phyloP scores from a whole-genome alignment of 2,329 filamentous ascomycete species.

The Taxawa tesnikishii region DNA sequence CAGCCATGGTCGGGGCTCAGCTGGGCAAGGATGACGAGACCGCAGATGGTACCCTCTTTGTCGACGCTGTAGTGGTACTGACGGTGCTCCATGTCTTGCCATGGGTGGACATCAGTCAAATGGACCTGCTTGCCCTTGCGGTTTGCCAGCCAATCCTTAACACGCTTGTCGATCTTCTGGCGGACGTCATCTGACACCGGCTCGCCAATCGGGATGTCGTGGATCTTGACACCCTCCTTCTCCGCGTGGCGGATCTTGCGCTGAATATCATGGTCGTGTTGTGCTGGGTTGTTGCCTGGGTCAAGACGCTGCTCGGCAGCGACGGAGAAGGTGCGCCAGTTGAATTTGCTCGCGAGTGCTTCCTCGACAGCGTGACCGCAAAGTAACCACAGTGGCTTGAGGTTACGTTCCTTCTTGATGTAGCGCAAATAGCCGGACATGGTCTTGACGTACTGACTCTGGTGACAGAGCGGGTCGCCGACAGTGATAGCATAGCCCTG shows the following conservation, averaged over 20 bases:
- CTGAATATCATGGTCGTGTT: slow-evolving; percentile 53
- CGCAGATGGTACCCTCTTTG: slow-evolving; percentile 57
- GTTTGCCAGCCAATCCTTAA: slow-evolving; percentile 66
- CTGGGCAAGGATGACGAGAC: slow-evolving; percentile 72
- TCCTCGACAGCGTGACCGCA: slow-evolving; percentile 69
- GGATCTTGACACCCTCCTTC: slow-evolving; percentile 71
- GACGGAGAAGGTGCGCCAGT: slow-evolving; percentile 81
- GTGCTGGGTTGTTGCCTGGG: slow-evolving; percentile 52
- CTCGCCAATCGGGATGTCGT: slow-evolving; percentile 55
- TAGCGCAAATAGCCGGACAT: slow-evolving; percentile 64
- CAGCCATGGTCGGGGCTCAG: slow-evolving; percentile 72
- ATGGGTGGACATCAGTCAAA: slow-evolving; percentile 78
- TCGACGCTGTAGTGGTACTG: slow-evolving; percentile 76
- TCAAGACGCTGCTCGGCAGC: slow-evolving; percentile 82
- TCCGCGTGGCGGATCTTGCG: slow-evolving; percentile 73
- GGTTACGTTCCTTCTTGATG: slow-evolving; percentile 55
- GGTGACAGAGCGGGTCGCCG: slow-evolving; percentile 77
- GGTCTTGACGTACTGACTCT: slow-evolving; percentile 60
- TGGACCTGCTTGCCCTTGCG: slow-evolving; percentile 83
- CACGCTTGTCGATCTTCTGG: slow-evolving; percentile 56
- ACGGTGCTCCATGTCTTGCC: slow-evolving; percentile 72
- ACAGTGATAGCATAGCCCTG: slow-evolving; percentile 73
- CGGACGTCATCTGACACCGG: slow-evolving; percentile 54
- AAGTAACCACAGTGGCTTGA: slow-evolving; percentile 82
- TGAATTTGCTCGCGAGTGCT: slow-evolving; percentile 64